Evolutionary conservation across 2,329 filamentous ascomycete species (phyloP).

Genomic region (Pseudocercospora fuligena): DNA sequence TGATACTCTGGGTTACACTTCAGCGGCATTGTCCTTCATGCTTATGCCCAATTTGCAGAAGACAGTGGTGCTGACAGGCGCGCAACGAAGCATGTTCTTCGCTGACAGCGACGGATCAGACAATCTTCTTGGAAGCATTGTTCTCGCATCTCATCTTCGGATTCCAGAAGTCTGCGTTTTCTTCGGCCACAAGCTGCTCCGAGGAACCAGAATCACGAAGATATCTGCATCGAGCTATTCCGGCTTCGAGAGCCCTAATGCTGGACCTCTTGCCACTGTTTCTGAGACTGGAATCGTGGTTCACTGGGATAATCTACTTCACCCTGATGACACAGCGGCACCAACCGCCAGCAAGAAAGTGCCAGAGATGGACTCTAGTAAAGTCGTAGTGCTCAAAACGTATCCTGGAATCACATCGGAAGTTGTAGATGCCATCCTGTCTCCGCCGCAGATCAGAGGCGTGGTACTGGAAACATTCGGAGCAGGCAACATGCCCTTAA

Average conservation of each 20-base stretch:
- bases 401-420: conserved; percentile 93
- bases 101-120: conserved; percentile 90
- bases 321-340: conserved; percentile 62
- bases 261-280: conserved; percentile 78
- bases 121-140: conserved; percentile 84
- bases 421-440: conserved; percentile 83
- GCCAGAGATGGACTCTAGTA: conserved; percentile 74
- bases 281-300: conserved; percentile 58
- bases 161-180: conserved; percentile 93
- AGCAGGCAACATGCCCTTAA: conserved; percentile 88
- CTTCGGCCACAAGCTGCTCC: conserved; percentile 89
- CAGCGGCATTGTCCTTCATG: conserved; percentile 92
- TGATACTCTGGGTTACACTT: conserved; percentile 84
- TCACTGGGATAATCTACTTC: conserved; percentile 41
- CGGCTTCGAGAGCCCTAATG: conserved; percentile 88
- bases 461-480: conserved; percentile 91
- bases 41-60: conserved; percentile 81
- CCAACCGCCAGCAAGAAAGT: conserved; percentile 13
- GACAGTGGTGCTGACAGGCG: conserved; percentile 80
- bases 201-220: conserved; percentile 87
- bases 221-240: conserved; percentile 84
- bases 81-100: conserved; percentile 79
- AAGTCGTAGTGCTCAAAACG: conserved; percentile 85
- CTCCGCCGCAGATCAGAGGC: conserved; percentile 66
- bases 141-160: conserved; percentile 89